These are phyloP conservation scores for Thermochaetoides dissita DNA, from an alignment of 2,329 filamentous ascomycete species.

Conservation along the genomic window DNA sequence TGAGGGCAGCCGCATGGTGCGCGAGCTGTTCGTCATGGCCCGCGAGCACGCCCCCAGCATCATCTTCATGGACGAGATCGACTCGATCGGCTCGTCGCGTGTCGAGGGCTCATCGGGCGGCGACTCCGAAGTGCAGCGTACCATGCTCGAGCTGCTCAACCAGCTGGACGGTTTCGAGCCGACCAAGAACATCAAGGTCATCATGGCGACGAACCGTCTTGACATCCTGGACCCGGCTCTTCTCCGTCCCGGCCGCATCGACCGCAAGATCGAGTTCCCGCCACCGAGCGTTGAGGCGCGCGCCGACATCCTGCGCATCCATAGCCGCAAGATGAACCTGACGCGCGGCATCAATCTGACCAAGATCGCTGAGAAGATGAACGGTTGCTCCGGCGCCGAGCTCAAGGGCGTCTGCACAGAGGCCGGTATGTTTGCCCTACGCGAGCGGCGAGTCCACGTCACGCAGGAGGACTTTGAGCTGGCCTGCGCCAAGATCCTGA, in stretches of 20 bases:
- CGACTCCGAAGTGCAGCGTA: constrained; percentile 95
- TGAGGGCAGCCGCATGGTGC: constrained; percentile 94
- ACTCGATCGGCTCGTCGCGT: constrained; percentile 93
- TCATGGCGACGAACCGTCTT: constrained; percentile 97
- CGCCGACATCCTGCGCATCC: constrained; percentile 94
- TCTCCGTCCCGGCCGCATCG: constrained; percentile 89
- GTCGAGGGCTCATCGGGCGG: constrained; percentile 91
- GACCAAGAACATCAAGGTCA: constrained; percentile 99
- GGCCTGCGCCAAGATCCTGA: constrained; percentile 95
- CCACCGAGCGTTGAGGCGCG: constrained; percentile 91
- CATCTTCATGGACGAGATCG: constrained; percentile 99
- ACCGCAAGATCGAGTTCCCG: constrained; percentile 97
- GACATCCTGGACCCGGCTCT: constrained; percentile 94
- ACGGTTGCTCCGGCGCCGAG: constrained; percentile 93
- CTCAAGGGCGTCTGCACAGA: constrained; percentile 98
- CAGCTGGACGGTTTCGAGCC: constrained; percentile 98
- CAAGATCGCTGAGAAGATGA: constrained; percentile 99
- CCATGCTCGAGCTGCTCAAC: constrained; percentile 96
- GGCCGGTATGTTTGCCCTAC: constrained; percentile 93
- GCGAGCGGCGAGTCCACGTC: constrained; percentile 91
- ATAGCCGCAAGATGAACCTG: constrained; percentile 96
- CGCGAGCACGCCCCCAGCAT: constrained; percentile 95
- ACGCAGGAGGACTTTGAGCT: constrained; percentile 99
- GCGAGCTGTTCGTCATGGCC: constrained; percentile 98
- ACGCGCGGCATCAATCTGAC: constrained; percentile 93